These are phyloP conservation scores for Cladophialophora carrionii DNA, from an alignment of 2,329 filamentous ascomycete genomes.

Conservation along the genomic window DNA sequence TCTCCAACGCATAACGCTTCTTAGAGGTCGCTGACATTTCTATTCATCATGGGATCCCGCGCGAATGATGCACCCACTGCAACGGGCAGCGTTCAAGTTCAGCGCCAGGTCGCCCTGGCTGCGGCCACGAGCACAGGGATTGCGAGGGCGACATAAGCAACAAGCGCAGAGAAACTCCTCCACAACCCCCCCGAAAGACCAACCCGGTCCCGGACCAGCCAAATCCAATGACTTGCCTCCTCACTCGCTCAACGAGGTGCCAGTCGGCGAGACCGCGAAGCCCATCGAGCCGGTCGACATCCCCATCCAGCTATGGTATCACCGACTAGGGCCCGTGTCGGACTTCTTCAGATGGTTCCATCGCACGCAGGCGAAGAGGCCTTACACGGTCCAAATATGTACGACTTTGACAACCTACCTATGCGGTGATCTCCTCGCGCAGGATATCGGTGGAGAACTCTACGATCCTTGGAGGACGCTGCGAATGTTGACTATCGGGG, in stretches of 20 bases:
- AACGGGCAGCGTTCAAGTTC: constrained; percentile 28
- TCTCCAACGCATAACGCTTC: constrained; percentile 4
- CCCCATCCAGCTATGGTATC: constrained; percentile 38
- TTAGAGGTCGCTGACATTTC: constrained; percentile 2
- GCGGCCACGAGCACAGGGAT: constrained; percentile 10
- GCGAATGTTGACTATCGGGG: constrained; percentile 74
- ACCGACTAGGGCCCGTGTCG: constrained; percentile 38
- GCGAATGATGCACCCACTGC: constrained; percentile 26
- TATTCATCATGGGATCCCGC: constrained; percentile 17
- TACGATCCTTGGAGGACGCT: constrained; percentile 72
- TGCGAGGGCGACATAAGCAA: constrained; percentile 21
- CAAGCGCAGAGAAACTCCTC: constrained; percentile 24
- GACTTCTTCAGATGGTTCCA: constrained; percentile 40
- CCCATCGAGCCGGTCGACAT: constrained; percentile 34
- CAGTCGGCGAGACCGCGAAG: constrained; percentile 20
- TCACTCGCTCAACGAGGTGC: constrained; percentile 21
- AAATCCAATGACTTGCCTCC: constrained; percentile 20
- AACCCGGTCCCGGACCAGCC: neutral
- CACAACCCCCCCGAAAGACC: constrained; percentile 19
- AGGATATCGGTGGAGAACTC: constrained; percentile 45
- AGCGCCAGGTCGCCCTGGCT: constrained; percentile 29
- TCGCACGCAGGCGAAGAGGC: constrained; percentile 69
- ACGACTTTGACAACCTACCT: constrained; percentile 79
- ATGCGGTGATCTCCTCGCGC: constrained; percentile 46
- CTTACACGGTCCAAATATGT: constrained; percentile 77